Evolutionary conservation across 2,329 filamentous ascomycete genomes (phyloP).

Genomic region (Pezicula carpinea): DNA sequence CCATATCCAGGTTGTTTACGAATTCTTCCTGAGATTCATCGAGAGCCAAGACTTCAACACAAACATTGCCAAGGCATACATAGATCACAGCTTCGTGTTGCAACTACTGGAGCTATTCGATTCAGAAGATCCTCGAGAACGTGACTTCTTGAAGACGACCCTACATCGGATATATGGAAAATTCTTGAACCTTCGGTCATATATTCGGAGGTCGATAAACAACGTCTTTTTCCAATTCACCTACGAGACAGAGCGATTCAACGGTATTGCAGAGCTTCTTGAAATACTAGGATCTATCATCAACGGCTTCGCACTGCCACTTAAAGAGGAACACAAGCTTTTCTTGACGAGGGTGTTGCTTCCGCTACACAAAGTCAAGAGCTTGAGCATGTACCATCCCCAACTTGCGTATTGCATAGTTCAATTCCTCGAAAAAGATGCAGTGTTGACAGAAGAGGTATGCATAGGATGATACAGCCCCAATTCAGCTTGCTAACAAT

Average conservation of each 20-base stretch:
- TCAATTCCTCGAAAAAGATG: slow-evolving; percentile 97
- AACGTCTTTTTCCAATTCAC: slow-evolving; percentile 99
- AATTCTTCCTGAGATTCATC: slow-evolving; percentile 98
- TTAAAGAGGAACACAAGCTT: slow-evolving; percentile 98
- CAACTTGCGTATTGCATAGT: slow-evolving; percentile 98
- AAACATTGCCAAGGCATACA: slow-evolving; percentile 98
- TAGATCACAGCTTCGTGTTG: slow-evolving; percentile 95
- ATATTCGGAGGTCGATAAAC: slow-evolving; percentile 97
- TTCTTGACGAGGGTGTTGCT: slow-evolving; percentile 92
- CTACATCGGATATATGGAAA: slow-evolving; percentile 98
- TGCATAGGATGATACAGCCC: slow-evolving; percentile 22
- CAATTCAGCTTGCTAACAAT: slow-evolving; percentile 8
- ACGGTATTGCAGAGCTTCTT: slow-evolving; percentile 92
- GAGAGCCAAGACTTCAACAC: slow-evolving; percentile 99
- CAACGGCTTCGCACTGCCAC: slow-evolving; percentile 92
- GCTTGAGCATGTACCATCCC: slow-evolving; percentile 98
- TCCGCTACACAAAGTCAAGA: slow-evolving; percentile 96
- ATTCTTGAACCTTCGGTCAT: slow-evolving; percentile 94
- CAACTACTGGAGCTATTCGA: slow-evolving; percentile 97
- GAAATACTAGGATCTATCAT: slow-evolving; percentile 98
- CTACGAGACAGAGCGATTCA: slow-evolving; percentile 98
- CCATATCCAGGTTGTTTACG: slow-evolving; percentile 98
- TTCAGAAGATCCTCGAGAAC: slow-evolving; percentile 92
- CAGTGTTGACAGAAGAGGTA: slow-evolving; percentile 93
- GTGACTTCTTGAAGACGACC: slow-evolving; percentile 97